A percentile compares a stretch with the other conserved stretches of the same genome.
phyloP scores from a whole-genome alignment of 2,329 filamentous ascomycete genomes.

The Torrubiella hemipterigena region DNA sequence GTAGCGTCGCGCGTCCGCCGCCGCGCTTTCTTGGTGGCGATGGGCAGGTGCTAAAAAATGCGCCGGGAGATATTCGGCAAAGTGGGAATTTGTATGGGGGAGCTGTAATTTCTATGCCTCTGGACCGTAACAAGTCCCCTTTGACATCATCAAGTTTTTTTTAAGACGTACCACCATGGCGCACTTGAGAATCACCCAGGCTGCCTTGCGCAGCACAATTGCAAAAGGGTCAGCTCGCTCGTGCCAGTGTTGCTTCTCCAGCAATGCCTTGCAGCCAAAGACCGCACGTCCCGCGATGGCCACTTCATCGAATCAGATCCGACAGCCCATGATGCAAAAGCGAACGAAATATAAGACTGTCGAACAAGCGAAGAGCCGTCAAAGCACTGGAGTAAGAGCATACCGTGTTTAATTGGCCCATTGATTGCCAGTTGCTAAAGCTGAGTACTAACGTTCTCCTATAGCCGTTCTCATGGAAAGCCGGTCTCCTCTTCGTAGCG shows the following conservation, averaged over 20 bases:
- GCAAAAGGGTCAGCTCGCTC: slow-evolving; percentile 19
- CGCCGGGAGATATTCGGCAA: slow-evolving; percentile 7
- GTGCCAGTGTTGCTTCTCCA: slow-evolving; percentile 31
- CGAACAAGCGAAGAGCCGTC: slow-evolving; percentile 46
- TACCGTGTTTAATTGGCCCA: not conserved
- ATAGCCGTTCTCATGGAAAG: slow-evolving; percentile 88
- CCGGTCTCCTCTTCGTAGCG: slow-evolving; percentile 71
- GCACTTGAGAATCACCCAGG: slow-evolving; percentile 21
- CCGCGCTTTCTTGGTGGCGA: too few relatives aligned
- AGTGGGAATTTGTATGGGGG: slow-evolving; percentile 7
- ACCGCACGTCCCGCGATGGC: slow-evolving; percentile 21
- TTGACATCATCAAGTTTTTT: too few relatives aligned
- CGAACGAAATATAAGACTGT: slow-evolving; percentile 38
- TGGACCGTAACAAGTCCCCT: too few relatives aligned
- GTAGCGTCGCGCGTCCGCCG: too few relatives aligned
- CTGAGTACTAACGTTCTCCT: slow-evolving; percentile 3
- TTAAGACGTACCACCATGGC: slow-evolving; percentile 29
- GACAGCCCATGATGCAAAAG: slow-evolving; percentile 23
- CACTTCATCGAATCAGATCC: slow-evolving; percentile 16
- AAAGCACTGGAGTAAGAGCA: slow-evolving; percentile 39
- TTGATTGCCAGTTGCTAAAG: too few relatives aligned
- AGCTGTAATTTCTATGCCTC: slow-evolving; percentile 1
- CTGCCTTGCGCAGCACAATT: slow-evolving; percentile 20
- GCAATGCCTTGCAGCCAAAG: slow-evolving; percentile 20
- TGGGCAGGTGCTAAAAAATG: too few relatives aligned